Base-by-base conservation (phyloP, 768 basidiomycete genomes). In the Lyophyllum semitale region DNA sequence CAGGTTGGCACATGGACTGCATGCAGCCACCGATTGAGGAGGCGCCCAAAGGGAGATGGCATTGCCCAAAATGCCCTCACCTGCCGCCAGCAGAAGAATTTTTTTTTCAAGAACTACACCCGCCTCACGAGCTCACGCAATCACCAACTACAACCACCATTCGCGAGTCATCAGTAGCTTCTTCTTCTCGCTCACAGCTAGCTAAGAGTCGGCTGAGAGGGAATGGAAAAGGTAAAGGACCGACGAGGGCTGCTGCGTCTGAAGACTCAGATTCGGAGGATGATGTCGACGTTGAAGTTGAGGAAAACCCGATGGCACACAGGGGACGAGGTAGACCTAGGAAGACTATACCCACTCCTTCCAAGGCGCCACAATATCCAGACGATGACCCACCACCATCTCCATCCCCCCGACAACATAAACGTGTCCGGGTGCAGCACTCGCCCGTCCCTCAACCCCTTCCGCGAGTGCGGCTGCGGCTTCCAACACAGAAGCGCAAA, bases 1-100 rank as follows among this genome's bases (percentile, higher is more conserved):
- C 59, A 88, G 92, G 91, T 32, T 93, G 90, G 89, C 92, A 95
- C 70, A 84, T 86, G 79, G 82, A 86, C 60, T 95, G 91, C 68
- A 78, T 94, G 53, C 62, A 73, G 33, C 93, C 94, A 30, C 87
- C 90, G 0, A 73, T 97, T 15, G 72, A 78, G 51, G 76, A 83
- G 54, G 76, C 85, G 30, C 95, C 95, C 1, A 80, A 84, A 33
- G 93, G 92, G 62, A 78, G 78, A 67, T 94, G 89, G 89, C 79
- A 83, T 63, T 93, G 91, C 68, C 88, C 88, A 23, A 55, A 68
- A 26, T 93, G 91, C 66, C 79, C 77, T 18, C 71, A 71, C 37
- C 57, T 71, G 40, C 49, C 59, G 26, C 62, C 59, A 6, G 62
- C 66, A 51, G 68, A 57, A 42, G 61, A 55, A 43, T 15, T 27